These are phyloP conservation scores for Salix brachista DNA, from an alignment of 345 rosid genomes.

Conservation along the genomic window DNA sequence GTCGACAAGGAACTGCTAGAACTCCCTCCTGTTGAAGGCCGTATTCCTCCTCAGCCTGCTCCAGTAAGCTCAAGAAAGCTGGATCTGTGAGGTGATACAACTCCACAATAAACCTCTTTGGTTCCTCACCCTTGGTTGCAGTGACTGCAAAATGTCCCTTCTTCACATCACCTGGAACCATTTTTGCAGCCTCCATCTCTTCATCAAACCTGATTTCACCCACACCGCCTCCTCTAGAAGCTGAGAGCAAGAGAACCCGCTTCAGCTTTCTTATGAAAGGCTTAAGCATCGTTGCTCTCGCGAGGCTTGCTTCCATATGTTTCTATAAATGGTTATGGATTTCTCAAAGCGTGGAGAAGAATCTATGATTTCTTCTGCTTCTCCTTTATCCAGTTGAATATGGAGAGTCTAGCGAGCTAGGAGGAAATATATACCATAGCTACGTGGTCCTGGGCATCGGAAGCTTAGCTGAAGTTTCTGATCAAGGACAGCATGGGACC, in stretches of 20 bases:
- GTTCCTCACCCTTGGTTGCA: slow-evolving; percentile 39
- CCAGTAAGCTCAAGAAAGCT: slow-evolving; percentile 43
- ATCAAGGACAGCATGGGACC: slow-evolving; percentile 10
- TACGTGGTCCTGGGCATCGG: slow-evolving; percentile 3
- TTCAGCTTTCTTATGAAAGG: slow-evolving; percentile 22
- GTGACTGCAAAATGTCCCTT: slow-evolving; percentile 48
- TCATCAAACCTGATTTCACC: background rate
- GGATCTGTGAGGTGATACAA: slow-evolving; percentile 38
- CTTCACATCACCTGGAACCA: slow-evolving; percentile 38
- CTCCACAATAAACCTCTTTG: slow-evolving; percentile 51
- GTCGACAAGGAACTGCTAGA: slow-evolving; percentile 49
- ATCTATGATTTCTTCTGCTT: background rate
- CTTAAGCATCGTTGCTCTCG: slow-evolving; percentile 29
- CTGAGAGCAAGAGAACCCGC: background rate
- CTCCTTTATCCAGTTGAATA: background rate
- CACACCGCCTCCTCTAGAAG: slow-evolving; percentile 13
- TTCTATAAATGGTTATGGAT: background rate
- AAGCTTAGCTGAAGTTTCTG: slow-evolving; percentile 15
- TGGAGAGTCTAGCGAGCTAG: background rate
- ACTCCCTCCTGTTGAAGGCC: slow-evolving; percentile 45
- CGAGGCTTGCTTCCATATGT: slow-evolving; percentile 3
- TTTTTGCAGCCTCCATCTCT: slow-evolving; percentile 14
- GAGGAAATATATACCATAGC: background rate
- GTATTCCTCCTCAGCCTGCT: slow-evolving; percentile 50
- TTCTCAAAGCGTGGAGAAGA: background rate